Evolutionary conservation across 2,329 filamentous ascomycete genomes (phyloP), one percentile per base, ranked within the genome.

Genomic region (Capronia americana): DNA sequence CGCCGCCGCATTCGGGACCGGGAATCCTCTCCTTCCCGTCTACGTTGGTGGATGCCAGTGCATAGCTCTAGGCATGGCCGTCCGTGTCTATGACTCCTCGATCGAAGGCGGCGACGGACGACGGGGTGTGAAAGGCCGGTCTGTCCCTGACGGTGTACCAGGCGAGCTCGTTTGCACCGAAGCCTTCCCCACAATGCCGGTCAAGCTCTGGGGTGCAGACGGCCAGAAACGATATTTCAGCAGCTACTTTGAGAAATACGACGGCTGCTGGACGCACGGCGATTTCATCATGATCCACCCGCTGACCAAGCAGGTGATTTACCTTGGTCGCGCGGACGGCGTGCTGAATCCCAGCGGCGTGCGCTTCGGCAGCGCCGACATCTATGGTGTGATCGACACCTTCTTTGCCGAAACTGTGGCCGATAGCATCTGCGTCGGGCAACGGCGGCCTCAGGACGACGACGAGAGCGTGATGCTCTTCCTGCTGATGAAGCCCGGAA

Each of bases 361-460:
- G 23, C 85, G 94, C 0, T 98, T 99, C 75, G 94, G 94, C 4
- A 92, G 89, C 32, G 92, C 94, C 0, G 94, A 99, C 81, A 97
- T 99, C 23, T 98, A 98, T 79, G 97, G 97, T 76, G 84, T 97
- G 14, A 81, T 98, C 32, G 77, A 78, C 32, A 72, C 74, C 55
- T 74, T 85, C 62, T 93, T 94, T 68, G 80, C 86, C 0, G 82
- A 85, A 14, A 80, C 83, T 57, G 79, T 95, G 2, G 82, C 83
- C 3, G 92, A 95, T 74, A 88, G 88, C 17, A 82, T 95, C 30
- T 93, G 91, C 64, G 91, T 95, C 0, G 92, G 92, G 0, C 91
- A 94, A 78, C 80, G 91, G 20, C 79, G 92, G 26, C 87, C 87
- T 1, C 73, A 79, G 10, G 87, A 88, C 71, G 71, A 71, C 3